Base-by-base conservation (phyloP, 495 filamentous ascomycete species). In the Penicillium chermesinum region DNA sequence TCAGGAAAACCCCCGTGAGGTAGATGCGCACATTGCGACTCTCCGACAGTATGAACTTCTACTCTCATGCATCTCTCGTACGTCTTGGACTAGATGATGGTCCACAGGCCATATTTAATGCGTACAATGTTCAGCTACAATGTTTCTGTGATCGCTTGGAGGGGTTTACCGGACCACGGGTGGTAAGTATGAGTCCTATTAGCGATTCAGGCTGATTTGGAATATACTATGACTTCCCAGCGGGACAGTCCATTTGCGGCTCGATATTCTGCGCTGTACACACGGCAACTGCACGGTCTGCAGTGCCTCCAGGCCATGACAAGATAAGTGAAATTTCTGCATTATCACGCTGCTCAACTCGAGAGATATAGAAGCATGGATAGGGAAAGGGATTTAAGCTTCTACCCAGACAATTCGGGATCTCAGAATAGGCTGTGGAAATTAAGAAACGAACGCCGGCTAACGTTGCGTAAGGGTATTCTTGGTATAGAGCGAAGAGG, bases 251-350 rank as follows among this genome's bases (percentile, higher is more conserved):
- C 66, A 8, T 72, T 95, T 12, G 78, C 65, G 13, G 85, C 84
- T 22, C 76, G 91, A 46, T 98, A 96, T 65, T 79, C 86, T 1
- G 87, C 94, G 7, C 90, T 89, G 86, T 88, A 6, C 91, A 98
- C 70, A 74, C 96, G 51, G 96, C 91, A 0, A 76, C 96, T 50
- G 90, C 77, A 2, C 77, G 91, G 2, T 95, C 90, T 58, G 74
- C 94, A 32, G 75, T 73, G 7, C 74, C 82, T 25, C 56, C 62
- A 22, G 79, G 74, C 36, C n/a, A 44, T 4, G 49, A 53, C 42
- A 54, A 62, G 15, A 49, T 44, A 47, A 64, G 51, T 3, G 56
- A 42, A 5, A 14, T 34, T 7, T n/a, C n/a, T n/a, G n/a, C n/a
- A n/a, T n/a, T n/a, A n/a, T n/a, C n/a, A n/a, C n/a, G n/a, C n/a